phyloP scores from a whole-genome alignment of 2,329 filamentous ascomycete genomes.

The Aspergillus transmontanensis region DNA sequence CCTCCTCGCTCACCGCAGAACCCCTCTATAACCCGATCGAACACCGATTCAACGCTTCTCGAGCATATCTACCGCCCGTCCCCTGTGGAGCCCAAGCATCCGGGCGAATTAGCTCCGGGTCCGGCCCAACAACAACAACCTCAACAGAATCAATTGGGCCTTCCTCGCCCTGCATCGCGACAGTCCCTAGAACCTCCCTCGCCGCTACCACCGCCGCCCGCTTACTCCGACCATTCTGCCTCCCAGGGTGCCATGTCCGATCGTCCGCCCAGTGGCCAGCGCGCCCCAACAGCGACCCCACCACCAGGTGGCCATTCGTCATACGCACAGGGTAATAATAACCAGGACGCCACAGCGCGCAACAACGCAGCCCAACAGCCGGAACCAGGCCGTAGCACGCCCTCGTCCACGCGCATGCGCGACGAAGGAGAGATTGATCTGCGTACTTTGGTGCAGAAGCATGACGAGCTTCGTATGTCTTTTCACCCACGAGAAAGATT shows the following conservation, averaged over 20 bases:
- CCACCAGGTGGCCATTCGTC: conserved; percentile 16
- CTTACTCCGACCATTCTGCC: conserved; percentile 13
- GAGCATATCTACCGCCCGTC: conserved; percentile 25
- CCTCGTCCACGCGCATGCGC: conserved; percentile 37
- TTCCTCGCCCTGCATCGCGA: conserved; percentile 22
- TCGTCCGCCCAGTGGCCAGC: conserved; percentile 18
- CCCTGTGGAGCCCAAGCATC: conserved; percentile 22
- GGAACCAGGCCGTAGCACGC: conserved; percentile 52
- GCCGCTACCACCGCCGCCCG: conserved; percentile 18
- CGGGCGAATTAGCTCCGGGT: conserved; percentile 18
- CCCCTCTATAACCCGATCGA: conserved; percentile 27
- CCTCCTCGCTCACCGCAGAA: conserved; percentile 18
- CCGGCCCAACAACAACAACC: conserved; percentile 15
- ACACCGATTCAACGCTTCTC: conserved; percentile 28
- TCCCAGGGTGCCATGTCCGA: conserved; percentile 23
- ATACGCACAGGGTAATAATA: conserved; percentile 12
- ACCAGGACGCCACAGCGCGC: conserved; percentile 22
- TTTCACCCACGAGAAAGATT: not conserved
- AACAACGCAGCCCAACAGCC: conserved; percentile 25
- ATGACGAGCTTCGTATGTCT: conserved; percentile 50
- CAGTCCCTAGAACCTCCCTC: conserved; percentile 26
- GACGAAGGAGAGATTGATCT: conserved; percentile 49
- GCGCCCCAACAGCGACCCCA: conserved; percentile 4
- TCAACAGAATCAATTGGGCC: not conserved
- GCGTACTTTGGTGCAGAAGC: conserved; percentile 45